These are phyloP conservation scores for Herpetospermum pedunculosum DNA, from an alignment of 306 rosid genomes.

Conservation along the genomic window DNA sequence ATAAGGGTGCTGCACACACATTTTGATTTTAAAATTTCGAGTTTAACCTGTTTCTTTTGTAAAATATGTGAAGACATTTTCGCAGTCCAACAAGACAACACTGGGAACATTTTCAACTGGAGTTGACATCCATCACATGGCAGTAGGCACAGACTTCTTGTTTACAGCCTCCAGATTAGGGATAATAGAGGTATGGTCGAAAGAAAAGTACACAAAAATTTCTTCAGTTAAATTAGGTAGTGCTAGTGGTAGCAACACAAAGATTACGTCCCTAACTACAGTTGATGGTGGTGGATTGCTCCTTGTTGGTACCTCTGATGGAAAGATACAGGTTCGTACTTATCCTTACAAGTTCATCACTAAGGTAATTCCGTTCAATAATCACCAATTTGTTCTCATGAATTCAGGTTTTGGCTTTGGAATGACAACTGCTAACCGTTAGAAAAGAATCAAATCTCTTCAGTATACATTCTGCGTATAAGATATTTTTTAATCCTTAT, in stretches of 20 bases:
- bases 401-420: too few relatives aligned
- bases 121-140: constrained; percentile 52
- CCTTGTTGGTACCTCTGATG: constrained; percentile 67
- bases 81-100: constrained; percentile 48
- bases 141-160: constrained; percentile 56
- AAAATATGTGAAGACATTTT: constrained; percentile 41
- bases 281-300: constrained; percentile 52
- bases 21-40: too few relatives aligned
- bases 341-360: too few relatives aligned
- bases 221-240: constrained; percentile 55
- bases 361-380: neutral
- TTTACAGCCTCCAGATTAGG: constrained; percentile 72
- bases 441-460: too few relatives aligned
- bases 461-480: too few relatives aligned
- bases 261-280: constrained; percentile 53
- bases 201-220: constrained; percentile 38
- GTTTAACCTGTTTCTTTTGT: too few relatives aligned
- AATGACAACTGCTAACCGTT: too few relatives aligned
- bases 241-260: constrained; percentile 44
- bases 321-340: constrained; percentile 64
- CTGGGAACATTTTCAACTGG: constrained; percentile 62
- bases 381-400: too few relatives aligned
- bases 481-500: too few relatives aligned
- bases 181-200: constrained; percentile 67
- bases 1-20: too few relatives aligned